These are phyloP conservation scores for Colletotrichum theobromicola DNA, from an alignment of 2,329 filamentous ascomycete species.

Conservation along the genomic window DNA sequence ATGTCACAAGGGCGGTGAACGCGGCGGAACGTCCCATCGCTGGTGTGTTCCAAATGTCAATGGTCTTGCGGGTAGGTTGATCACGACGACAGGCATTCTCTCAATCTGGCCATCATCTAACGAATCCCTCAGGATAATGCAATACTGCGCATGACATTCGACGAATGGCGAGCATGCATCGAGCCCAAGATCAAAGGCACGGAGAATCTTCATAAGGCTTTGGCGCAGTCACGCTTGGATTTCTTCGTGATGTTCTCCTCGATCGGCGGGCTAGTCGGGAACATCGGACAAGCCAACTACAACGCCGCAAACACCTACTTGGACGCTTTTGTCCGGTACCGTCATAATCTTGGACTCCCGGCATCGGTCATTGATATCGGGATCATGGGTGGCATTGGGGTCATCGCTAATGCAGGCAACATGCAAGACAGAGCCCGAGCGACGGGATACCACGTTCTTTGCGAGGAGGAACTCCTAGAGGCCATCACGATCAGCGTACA, in stretches of 20 bases:
- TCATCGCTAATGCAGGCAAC: slow-evolving; percentile 28
- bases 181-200: slow-evolving; percentile 37
- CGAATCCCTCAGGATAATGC: slow-evolving; percentile 16
- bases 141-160: slow-evolving; percentile 38
- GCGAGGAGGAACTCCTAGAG: neutral
- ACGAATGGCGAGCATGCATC: slow-evolving; percentile 30
- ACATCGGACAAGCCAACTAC: slow-evolving; percentile 37
- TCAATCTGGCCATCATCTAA: slow-evolving; percentile 36
- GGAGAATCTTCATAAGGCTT: slow-evolving; percentile 38
- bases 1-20: neutral
- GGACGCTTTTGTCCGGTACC: slow-evolving; percentile 29
- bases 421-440: slow-evolving; percentile 6
- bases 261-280: slow-evolving; percentile 28
- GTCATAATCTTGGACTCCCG: slow-evolving; percentile 24
- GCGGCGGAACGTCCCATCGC: neutral
- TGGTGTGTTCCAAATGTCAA: neutral
- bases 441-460: neutral
- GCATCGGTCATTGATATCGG: slow-evolving; percentile 17
- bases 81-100: slow-evolving; percentile 30
- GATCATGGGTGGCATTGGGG: slow-evolving; percentile 15
- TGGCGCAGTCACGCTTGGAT: slow-evolving; percentile 21
- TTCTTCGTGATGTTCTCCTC: slow-evolving; percentile 35
- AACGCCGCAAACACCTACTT: slow-evolving; percentile 37
- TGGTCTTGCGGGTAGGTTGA: slow-evolving; percentile 33
- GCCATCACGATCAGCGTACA: neutral